Base-by-base conservation (phyloP, 2,329 filamentous ascomycete species). In the Exophiala aquamarina region DNA sequence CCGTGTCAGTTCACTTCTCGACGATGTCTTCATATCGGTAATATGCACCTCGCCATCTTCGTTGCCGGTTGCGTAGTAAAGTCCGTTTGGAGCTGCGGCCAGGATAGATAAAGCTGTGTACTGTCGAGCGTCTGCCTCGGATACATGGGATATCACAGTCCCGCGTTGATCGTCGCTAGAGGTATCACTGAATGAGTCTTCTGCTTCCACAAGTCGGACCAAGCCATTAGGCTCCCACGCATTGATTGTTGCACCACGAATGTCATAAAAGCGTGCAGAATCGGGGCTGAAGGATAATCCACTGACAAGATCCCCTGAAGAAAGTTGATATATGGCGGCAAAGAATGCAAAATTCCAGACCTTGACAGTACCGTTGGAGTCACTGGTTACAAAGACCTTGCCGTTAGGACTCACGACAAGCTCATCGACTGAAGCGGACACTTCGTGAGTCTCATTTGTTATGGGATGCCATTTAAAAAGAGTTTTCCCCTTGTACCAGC, bases 381-480 rank as follows among this genome's bases (percentile, higher is more conserved):
- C 47, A 35, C 62, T 58, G 3, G 61, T 62, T 4, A 63, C 43
- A 11, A 65, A 52, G 3, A 60, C 36, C 18, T 48, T 59, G 8
- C 60, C 61, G 38, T 63, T 56, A 9, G 37, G 23, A 32, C 60
- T 63, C 5, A 52, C 32, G 5, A 42, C 46, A 47, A 64, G 49
- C 29, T 57, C 53, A 23, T 49, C 48, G 17, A 58, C 50, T 14
- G 51, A 47, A 14, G 59, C 46, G 29, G 59, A 26, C 31, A 49
- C 41, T 45, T 55, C 61, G n/a, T 62, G 53, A 11, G 50, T 41
- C 14, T 64, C 56, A 32, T 57, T 58, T 4, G 61, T 58, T 18
- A 64, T 58, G 5, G 63, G 63, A 37, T 61, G 46, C 66, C 65
- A 70, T 51, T 64, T 68, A 49, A 70, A 69, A 3, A 71, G 37